These are phyloP conservation scores for Sarocladium strictum DNA, from an alignment of 2,329 filamentous ascomycete genomes.

Conservation along the genomic window DNA sequence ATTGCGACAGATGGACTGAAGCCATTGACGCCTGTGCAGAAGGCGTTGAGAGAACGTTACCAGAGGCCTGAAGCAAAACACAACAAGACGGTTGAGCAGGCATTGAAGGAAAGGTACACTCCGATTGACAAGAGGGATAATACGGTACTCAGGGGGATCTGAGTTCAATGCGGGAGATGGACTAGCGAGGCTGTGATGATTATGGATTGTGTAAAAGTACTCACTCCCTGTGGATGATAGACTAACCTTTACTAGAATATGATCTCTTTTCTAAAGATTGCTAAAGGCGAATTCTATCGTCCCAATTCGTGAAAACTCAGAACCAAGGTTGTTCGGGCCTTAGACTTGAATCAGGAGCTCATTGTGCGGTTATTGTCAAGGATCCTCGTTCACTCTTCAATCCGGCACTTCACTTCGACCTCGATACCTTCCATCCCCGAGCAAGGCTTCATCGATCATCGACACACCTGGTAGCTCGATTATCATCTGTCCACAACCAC, in stretches of 20 bases:
- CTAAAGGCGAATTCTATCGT: neutral
- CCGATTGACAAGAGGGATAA: constrained; percentile 41
- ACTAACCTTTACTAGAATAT: constrained; percentile 6
- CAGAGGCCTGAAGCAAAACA: constrained; percentile 32
- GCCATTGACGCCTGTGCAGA: constrained; percentile 32
- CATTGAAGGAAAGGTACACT: constrained; percentile 49
- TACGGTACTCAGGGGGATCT: constrained; percentile 35
- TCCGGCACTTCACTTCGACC: too few species aligned
- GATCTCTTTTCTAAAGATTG: neutral
- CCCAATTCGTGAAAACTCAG: too few species aligned
- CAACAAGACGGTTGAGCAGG: constrained; percentile 46
- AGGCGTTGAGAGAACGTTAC: constrained; percentile 46
- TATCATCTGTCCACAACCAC: too few species aligned
- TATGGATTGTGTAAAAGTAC: constrained; percentile 6
- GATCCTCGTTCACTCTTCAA: too few species aligned
- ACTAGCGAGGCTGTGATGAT: constrained; percentile 1
- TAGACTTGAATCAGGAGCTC: too few species aligned
- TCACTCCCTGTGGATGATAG: neutral
- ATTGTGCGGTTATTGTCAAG: too few species aligned
- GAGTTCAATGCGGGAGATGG: constrained; percentile 10
- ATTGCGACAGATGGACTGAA: constrained; percentile 20
- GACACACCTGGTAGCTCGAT: too few species aligned
- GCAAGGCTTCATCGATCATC: too few species aligned
- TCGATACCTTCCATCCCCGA: too few species aligned
- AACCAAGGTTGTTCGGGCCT: too few species aligned